A percentile compares a stretch with the other conserved stretches of the same genome.
These are phyloP conservation scores for Phytophthora hybrid DNA, from an alignment of 352 stramenopile genomes.

Conservation along the genomic window DNA sequence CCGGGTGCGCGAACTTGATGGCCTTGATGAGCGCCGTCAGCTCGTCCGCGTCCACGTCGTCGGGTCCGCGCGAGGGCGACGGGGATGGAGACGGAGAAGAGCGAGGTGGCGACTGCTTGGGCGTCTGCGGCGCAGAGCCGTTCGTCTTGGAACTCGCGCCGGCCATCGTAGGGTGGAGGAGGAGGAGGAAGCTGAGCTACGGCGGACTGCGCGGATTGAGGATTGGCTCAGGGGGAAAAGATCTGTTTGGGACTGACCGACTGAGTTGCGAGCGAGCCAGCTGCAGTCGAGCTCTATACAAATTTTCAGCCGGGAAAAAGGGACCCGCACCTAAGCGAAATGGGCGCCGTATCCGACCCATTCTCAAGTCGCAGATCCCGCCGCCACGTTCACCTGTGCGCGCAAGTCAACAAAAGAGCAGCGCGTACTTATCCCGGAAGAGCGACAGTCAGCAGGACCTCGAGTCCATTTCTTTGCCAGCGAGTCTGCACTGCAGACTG, in stretches of 20 bases:
- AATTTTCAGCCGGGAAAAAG: neutral
- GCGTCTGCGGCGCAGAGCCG: slow-evolving; percentile 38
- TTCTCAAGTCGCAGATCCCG: slow-evolving; percentile 22
- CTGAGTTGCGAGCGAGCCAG: slow-evolving; percentile 17
- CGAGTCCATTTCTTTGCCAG: neutral
- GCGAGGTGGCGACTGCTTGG: slow-evolving; percentile 30
- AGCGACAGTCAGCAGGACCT: neutral
- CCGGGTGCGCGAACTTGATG: slow-evolving; percentile 87
- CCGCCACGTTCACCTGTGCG: neutral
- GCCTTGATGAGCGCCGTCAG: slow-evolving; percentile 88
- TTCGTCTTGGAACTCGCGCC: slow-evolving; percentile 39
- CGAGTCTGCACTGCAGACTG: neutral
- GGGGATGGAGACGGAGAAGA: slow-evolving; percentile 40
- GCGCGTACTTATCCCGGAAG: neutral
- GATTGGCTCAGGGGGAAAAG: slow-evolving; percentile 36
- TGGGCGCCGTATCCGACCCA: neutral
- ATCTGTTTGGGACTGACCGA: slow-evolving; percentile 15
- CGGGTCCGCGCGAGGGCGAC: slow-evolving; percentile 38
- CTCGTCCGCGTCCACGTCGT: slow-evolving; percentile 75
- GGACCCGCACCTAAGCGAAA: slow-evolving; percentile 3
- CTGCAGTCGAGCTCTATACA: slow-evolving; percentile 31
- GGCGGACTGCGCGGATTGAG: slow-evolving; percentile 14
- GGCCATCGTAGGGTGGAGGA: slow-evolving; percentile 20
- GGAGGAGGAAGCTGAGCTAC: neutral
- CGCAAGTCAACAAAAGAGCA: neutral